Evolutionary conservation across 2,329 filamentous ascomycete species (phyloP).

Genomic region (Pyrenophora seminiperda): DNA sequence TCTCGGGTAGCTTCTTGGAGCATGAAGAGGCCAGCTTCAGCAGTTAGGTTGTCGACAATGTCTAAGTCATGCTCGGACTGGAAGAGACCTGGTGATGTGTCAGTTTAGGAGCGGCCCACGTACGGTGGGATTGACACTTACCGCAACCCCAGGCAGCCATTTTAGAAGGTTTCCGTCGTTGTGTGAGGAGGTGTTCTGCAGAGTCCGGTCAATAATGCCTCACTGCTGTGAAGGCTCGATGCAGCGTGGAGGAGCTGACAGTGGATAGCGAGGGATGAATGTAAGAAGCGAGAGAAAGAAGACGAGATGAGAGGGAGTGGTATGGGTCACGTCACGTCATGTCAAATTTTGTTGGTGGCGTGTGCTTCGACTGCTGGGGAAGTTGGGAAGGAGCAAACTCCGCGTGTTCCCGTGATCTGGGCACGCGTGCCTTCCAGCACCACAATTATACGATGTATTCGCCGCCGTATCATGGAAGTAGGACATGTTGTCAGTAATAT

Average conservation of each 20-base stretch:
- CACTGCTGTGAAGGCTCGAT: not conserved
- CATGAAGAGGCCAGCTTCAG: slow-evolving; percentile 20
- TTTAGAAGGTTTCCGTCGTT: not conserved
- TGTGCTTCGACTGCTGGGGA: not conserved
- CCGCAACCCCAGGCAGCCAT: slow-evolving; percentile 28
- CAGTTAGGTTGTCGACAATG: slow-evolving; percentile 14
- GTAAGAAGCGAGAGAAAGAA: not conserved
- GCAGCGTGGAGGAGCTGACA: not conserved
- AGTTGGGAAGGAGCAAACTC: not conserved
- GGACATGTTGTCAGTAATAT: too few species aligned
- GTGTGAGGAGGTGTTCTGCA: not conserved
- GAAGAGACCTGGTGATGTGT: slow-evolving; percentile 21
- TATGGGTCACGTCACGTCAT: not conserved
- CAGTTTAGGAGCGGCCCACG: not conserved
- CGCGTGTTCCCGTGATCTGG: slow-evolving; percentile 2
- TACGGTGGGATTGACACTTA: not conserved
- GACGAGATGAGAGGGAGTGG: not conserved
- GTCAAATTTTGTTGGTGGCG: not conserved
- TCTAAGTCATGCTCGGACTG: slow-evolving; percentile 30
- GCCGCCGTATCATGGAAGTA: too few species aligned
- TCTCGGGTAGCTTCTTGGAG: slow-evolving; percentile 17
- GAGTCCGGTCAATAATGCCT: not conserved
- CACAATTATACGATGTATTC: too few species aligned
- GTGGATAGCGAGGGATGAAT: not conserved
- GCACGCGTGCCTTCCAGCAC: not conserved